Conservation (phyloP, 768 basidiomycete genomes). For the Russula ochroleuca region DNA sequence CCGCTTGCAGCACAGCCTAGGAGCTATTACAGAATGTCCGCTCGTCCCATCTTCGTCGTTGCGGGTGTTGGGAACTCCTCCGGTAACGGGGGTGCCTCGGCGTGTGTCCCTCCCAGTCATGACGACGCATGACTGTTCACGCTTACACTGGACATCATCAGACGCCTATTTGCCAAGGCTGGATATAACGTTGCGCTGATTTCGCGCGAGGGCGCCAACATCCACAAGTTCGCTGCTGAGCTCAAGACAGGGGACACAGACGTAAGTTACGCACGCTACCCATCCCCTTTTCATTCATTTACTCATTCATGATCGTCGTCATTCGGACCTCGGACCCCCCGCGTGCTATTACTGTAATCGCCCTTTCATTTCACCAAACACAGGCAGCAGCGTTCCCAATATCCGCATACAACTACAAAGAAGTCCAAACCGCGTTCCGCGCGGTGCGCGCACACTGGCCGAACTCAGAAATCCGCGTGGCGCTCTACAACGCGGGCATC, state of each 20-base stretch:
- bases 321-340: accelerated
- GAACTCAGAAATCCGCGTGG: conserved; percentile 37
- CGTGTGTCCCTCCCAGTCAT: conserved; percentile 32
- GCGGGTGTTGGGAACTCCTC: conserved; percentile 41
- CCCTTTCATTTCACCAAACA: neutral
- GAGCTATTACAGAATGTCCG: conserved; percentile 31
- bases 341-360: too few relatives aligned
- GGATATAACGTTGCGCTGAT: conserved; percentile 43
- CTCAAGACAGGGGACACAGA: conserved; percentile 38
- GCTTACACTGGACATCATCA: conserved; percentile 8
- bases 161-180: conserved; percentile 38
- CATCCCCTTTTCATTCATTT: neutral
- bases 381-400: conserved; percentile 41
- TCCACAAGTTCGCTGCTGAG: conserved; percentile 36
- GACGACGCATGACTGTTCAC: neutral
- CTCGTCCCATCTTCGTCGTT: conserved; percentile 39
- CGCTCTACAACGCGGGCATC: conserved; percentile 40
- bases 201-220: conserved; percentile 35
- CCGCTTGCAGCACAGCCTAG: neutral
- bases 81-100: conserved; percentile 42
- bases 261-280: conserved; percentile 30
- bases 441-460: conserved; percentile 36
- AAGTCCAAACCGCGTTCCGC: conserved; percentile 35
- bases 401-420: conserved; percentile 34
- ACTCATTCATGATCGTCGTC: neutral